Base-by-base conservation (phyloP, 495 filamentous ascomycete genomes). In the Cladorrhinum samala region DNA sequence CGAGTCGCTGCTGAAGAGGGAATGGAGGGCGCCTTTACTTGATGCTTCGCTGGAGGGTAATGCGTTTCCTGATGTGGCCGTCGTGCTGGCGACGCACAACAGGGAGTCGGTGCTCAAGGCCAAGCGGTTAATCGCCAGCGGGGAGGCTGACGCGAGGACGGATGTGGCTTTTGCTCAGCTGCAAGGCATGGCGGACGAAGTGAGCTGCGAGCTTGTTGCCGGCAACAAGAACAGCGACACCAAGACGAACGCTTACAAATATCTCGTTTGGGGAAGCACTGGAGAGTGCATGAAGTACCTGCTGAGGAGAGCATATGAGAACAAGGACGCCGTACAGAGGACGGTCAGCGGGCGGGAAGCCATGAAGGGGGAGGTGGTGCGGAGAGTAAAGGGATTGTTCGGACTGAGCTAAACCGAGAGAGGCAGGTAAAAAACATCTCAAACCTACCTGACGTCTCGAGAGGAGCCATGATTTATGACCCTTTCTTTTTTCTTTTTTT, bases 141-240 rank as follows among this genome's bases (percentile, higher is more conserved):
- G 43, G 5, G 38, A 50, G 14, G 69, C 71, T 1, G 76, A 79
- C 33, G 18, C 25, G 45, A 33, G n/a, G 3, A 73, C 77, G 8
- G 79, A 87, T 19, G 74, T 95, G 14, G 82, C 82, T 23, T 95
- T 91, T 68, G 92, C 88, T 5, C 93, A 98, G 69, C 79, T 98
- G 6, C 87, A 92, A 76, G 93, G 93, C 18, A 96, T 96, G 93
- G 93, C 93, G 14, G 93, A 98, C 56, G 93, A 98, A 61, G 83
- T 98, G 18, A 89, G 84, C 69, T 87, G 88, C 56, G 85, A 88
- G 61, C 72, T 96, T 14, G 79, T 95, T 20, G 67, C 82, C 5
- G 45, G 46, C 2, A 48, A 41, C 20, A 17, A 50, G 64, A 18
- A 30, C 2, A 45, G 23, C 20, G 38, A 50, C 18, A 40, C 18